A percentile compares a stretch with the other conserved stretches of the same genome.
These are phyloP conservation scores for Teunomyces lycoperdinae DNA, from an alignment of 805 yeast genomes.

Conservation along the genomic window DNA sequence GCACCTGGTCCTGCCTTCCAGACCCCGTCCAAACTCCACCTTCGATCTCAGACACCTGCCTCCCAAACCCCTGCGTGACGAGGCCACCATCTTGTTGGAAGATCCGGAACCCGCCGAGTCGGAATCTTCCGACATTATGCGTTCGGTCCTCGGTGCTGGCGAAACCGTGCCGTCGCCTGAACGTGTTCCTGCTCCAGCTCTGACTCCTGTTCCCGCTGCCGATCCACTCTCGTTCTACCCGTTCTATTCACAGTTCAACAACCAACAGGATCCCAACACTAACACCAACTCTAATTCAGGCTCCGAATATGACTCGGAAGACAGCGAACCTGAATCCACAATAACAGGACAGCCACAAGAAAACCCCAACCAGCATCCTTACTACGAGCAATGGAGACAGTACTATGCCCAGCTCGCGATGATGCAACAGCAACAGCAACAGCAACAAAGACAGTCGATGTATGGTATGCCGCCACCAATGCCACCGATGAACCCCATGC, in stretches of 20 bases:
- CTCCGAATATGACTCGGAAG: constrained; percentile 7
- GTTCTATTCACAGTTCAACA: background rate
- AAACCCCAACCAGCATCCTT: constrained; percentile 22
- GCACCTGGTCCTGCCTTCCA: background rate
- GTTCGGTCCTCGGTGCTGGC: background rate
- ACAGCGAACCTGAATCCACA: constrained; percentile 6
- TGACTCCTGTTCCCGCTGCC: background rate
- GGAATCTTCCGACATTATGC: background rate
- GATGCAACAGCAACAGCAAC: constrained; percentile 17
- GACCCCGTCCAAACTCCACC: background rate
- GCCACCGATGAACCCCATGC: constrained; percentile 16
- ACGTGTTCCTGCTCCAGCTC: background rate
- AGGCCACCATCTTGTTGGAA: background rate
- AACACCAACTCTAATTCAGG: constrained; percentile 10
- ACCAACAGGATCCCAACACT: constrained; percentile 5
- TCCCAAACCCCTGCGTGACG: background rate
- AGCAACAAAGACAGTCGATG: constrained; percentile 13
- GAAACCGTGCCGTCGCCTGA: background rate
- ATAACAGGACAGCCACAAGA: background rate
- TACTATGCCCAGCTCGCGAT: constrained; percentile 28
- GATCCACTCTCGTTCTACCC: constrained; percentile 1
- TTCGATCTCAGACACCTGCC: background rate
- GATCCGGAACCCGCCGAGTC: background rate
- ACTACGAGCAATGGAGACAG: constrained; percentile 37
- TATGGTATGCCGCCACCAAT: constrained; percentile 9